phyloP scores from a whole-genome alignment of 306 rosid species.

The Citrullus amarus region DNA sequence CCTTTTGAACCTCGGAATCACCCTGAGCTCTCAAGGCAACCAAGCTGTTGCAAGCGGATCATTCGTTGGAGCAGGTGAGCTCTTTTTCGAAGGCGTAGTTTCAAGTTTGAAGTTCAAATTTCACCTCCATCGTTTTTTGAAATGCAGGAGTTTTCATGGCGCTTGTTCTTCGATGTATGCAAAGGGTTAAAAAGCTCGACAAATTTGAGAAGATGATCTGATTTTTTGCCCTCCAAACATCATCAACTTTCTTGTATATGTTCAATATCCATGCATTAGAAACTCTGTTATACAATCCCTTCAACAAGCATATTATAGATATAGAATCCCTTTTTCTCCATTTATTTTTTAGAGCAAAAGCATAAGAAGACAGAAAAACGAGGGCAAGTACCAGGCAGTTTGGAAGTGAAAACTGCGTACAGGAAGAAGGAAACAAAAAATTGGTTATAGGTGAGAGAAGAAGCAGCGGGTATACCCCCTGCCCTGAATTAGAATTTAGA shows the following conservation, averaged over 20 bases:
- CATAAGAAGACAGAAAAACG: not conserved
- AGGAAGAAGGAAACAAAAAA: not conserved
- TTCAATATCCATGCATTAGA: not conserved
- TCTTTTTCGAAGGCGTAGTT: not conserved
- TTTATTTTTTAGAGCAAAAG: not conserved
- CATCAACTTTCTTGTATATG: slow-evolving; percentile 14
- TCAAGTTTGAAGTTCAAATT: not conserved
- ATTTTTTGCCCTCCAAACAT: slow-evolving; percentile 5
- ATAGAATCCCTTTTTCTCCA: not conserved
- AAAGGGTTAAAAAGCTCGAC: slow-evolving; percentile 58
- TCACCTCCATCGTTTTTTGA: not conserved
- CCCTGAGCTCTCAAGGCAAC: slow-evolving; percentile 63
- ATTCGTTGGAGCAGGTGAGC: slow-evolving; percentile 72
- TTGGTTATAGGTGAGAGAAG: not conserved
- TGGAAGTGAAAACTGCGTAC: not conserved
- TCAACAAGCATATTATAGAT: not conserved
- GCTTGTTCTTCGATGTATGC: slow-evolving; percentile 56
- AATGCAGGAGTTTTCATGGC: slow-evolving; percentile 55
- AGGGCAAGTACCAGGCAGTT: not conserved
- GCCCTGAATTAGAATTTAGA: not conserved
- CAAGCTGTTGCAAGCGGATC: slow-evolving; percentile 64
- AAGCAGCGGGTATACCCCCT: not conserved
- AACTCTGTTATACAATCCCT: not conserved
- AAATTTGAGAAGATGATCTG: slow-evolving; percentile 71
- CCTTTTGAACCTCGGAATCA: slow-evolving; percentile 69